phyloP scores from a whole-genome alignment of 192 early-diverging fungal species.

The Coemansia erecta region DNA sequence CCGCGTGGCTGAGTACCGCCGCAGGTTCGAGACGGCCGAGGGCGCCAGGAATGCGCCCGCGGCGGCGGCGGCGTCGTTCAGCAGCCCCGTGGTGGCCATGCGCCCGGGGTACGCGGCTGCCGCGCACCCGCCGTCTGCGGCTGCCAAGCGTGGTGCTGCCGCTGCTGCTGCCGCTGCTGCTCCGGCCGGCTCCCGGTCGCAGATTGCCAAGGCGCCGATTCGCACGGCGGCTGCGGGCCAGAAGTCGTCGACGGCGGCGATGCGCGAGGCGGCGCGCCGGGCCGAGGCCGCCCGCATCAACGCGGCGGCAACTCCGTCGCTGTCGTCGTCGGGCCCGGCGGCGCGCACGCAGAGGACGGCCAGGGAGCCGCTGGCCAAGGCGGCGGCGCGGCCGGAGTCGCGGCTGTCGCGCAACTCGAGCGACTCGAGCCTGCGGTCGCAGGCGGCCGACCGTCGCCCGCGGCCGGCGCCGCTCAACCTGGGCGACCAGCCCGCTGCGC shows the following conservation, averaged over 20 bases:
- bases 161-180: constrained; percentile 6
- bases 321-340: constrained; percentile 3
- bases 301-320: constrained; percentile 10
- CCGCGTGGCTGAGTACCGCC: constrained; percentile 41
- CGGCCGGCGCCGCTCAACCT: constrained; percentile 14
- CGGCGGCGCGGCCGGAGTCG: constrained; percentile 13
- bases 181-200: neutral
- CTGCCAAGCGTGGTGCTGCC: constrained; percentile 7
- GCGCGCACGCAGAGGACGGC: constrained; percentile 7
- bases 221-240: constrained; percentile 1
- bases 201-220: constrained; percentile 5
- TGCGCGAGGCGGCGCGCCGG: constrained; percentile 43
- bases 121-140: neutral
- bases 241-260: constrained; percentile 41
- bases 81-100: constrained; percentile 45
- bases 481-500: neutral
- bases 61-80: constrained; percentile 13
- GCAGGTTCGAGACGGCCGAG: constrained; percentile 25
- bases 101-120: constrained; percentile 42
- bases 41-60: neutral
- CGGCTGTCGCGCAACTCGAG: neutral
- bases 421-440: constrained; percentile 13
- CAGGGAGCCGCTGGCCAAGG: constrained; percentile 34
- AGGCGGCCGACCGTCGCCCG: constrained; percentile 17
- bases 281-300: constrained; percentile 19